Conservation (phyloP, 441 rosid genomes). For the Pelargonium exstipulatum region DNA sequence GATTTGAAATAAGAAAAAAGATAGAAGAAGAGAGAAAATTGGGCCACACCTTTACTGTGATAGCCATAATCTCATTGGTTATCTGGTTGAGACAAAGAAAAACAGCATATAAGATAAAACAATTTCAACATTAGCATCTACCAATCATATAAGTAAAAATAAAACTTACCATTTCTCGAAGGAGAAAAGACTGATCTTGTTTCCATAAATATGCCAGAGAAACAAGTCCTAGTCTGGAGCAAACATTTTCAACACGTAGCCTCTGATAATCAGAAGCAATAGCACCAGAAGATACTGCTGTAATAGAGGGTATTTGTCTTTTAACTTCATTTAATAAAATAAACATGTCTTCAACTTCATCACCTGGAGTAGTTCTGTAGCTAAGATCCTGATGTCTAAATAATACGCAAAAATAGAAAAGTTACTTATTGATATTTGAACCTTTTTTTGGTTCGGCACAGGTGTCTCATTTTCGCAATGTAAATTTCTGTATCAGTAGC, state of each 20-base stretch:
- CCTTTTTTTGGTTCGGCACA: too few species aligned
- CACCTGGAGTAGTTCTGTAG: slow-evolving; percentile 66
- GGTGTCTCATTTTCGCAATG: background rate
- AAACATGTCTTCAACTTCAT: slow-evolving; percentile 98
- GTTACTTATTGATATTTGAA: too few species aligned
- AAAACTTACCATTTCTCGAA: slow-evolving; percentile 79
- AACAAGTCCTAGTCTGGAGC: slow-evolving; percentile 97
- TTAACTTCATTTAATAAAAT: slow-evolving; percentile 70
- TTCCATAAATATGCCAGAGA: slow-evolving; percentile 96
- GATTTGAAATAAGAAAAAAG: background rate
- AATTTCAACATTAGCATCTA: slow-evolving; percentile 5
- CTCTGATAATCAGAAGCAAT: slow-evolving; percentile 95
- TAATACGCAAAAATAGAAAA: slow-evolving; percentile 12
- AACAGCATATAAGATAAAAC: slow-evolving; percentile 15
- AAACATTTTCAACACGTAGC: slow-evolving; percentile 87
- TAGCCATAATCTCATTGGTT: slow-evolving; percentile 57
- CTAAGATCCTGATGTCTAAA: slow-evolving; percentile 65
- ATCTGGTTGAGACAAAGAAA: slow-evolving; percentile 41
- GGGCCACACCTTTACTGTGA: slow-evolving; percentile 63
- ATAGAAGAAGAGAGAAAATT: background rate
- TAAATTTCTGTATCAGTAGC: background rate
- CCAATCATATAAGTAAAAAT: slow-evolving; percentile 19
- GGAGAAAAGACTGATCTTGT: slow-evolving; percentile 92
- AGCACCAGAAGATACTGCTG: slow-evolving; percentile 91
- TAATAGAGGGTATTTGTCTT: slow-evolving; percentile 66